Conservation (phyloP, 768 basidiomycete genomes). For the Agaricus sinodeliciosus region DNA sequence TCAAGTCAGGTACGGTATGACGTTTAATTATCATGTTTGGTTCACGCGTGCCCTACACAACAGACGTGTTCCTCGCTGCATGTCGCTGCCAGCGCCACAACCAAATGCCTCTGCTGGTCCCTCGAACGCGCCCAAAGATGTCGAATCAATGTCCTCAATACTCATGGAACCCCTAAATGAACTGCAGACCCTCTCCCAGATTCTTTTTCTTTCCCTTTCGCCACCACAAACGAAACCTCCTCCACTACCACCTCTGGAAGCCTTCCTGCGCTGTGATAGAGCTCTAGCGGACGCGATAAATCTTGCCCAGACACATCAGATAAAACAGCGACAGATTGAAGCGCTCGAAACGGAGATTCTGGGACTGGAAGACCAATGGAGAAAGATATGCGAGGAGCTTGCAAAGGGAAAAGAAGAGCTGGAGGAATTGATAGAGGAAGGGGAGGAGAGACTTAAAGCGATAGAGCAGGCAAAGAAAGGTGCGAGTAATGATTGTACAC, state of each 20-base stretch:
- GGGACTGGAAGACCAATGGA: constrained; percentile 60
- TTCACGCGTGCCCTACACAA: constrained; percentile 8
- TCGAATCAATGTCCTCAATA: constrained; percentile 50
- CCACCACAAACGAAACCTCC: constrained; percentile 58
- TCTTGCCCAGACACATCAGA: constrained; percentile 64
- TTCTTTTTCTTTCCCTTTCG: constrained; percentile 68
- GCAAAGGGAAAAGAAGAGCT: constrained; percentile 63
- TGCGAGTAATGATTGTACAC: constrained; percentile 21
- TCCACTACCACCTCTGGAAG: constrained; percentile 48
- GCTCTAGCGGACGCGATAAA: constrained; percentile 61
- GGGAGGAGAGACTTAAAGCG: constrained; percentile 63
- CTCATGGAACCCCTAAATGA: constrained; percentile 58
- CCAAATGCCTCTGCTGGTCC: constrained; percentile 10
- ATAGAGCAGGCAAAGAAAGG: constrained; percentile 71
- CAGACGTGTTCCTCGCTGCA: background rate
- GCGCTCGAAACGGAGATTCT: constrained; percentile 64
- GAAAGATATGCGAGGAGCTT: constrained; percentile 58
- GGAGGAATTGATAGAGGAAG: constrained; percentile 65
- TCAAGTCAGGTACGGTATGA: background rate
- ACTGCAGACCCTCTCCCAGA: constrained; percentile 57
- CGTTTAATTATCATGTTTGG: background rate
- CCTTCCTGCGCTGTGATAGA: constrained; percentile 59
- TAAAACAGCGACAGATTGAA: constrained; percentile 70
- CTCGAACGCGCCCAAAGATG: constrained; percentile 15
- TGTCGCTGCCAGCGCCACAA: constrained; percentile 1